These are phyloP conservation scores for Miscanthus lutarioriparius DNA, from an alignment of 176 grass and related monocot genomes.

Conservation along the genomic window DNA sequence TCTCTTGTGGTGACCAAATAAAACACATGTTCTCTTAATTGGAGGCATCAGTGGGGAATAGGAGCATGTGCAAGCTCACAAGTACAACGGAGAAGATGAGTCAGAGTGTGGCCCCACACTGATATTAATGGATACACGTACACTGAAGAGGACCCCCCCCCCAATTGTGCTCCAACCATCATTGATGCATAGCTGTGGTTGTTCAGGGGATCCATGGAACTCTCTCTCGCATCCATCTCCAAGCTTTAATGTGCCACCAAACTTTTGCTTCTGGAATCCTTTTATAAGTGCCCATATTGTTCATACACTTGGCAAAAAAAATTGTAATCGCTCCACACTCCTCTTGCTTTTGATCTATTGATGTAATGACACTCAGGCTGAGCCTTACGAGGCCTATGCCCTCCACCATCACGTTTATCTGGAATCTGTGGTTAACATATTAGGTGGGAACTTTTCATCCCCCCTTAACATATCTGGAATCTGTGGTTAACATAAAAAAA, in stretches of 20 bases:
- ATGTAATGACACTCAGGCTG: too few species aligned
- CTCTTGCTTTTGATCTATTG: too few species aligned
- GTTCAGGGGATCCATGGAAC: conserved; percentile 10
- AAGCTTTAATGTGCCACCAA: background rate
- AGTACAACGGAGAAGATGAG: conserved; percentile 30
- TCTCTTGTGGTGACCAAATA: background rate
- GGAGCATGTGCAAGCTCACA: conserved; percentile 22
- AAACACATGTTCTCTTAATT: background rate
- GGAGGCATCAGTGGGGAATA: background rate
- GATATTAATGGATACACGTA: conserved; percentile 29
- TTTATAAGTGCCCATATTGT: background rate
- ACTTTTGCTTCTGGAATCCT: conserved; percentile 1
- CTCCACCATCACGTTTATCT: too few species aligned
- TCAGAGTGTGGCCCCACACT: conserved; percentile 14
- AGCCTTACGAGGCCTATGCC: too few species aligned
- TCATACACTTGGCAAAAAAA: too few species aligned
- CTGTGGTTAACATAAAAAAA: too few species aligned
- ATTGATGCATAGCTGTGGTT: conserved; percentile 43
- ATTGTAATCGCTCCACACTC: too few species aligned
- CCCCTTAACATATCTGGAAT: too few species aligned
- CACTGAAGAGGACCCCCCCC: conserved; percentile 17
- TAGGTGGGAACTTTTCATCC: too few species aligned
- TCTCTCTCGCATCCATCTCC: background rate
- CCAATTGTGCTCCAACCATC: conserved; percentile 1
- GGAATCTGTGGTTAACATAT: too few species aligned